These are phyloP conservation scores for Sporothrix brasiliensis DNA, from an alignment of 2,329 filamentous ascomycete genomes.

Conservation along the genomic window DNA sequence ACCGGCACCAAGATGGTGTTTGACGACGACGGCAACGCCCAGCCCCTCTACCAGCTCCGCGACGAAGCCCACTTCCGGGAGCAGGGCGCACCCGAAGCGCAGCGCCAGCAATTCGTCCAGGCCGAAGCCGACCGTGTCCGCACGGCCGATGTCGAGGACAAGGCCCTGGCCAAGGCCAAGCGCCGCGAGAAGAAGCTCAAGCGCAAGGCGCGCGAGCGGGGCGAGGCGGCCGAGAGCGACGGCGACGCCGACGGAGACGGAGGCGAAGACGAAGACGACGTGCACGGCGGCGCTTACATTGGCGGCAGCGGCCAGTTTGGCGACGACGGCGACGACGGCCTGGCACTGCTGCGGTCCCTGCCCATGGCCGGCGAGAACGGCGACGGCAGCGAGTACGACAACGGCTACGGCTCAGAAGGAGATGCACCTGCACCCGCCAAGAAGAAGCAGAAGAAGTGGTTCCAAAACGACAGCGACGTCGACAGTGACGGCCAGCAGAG, in stretches of 20 bases:
- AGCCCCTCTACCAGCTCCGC: conserved; percentile 85
- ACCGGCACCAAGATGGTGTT: conserved; percentile 84
- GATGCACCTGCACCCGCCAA: conserved; percentile 45
- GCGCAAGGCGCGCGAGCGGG: conserved; percentile 66
- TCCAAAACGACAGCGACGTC: conserved; percentile 62
- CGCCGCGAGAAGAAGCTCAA: conserved; percentile 74
- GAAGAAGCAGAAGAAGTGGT: conserved; percentile 79
- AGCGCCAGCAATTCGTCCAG: conserved; percentile 76
- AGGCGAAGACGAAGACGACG: conserved; percentile 41
- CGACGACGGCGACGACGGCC: conserved; percentile 55
- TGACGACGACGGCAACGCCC: conserved; percentile 86
- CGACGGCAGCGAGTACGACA: conserved; percentile 36
- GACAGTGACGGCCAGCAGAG: conserved; percentile 48
- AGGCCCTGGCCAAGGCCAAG: conserved; percentile 76
- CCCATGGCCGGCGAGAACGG: conserved; percentile 50
- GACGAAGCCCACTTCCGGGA: conserved; percentile 78
- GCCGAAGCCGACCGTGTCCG: conserved; percentile 71
- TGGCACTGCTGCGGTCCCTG: conserved; percentile 61
- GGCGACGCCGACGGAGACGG: conserved; percentile 39
- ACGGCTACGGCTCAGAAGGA: conserved; percentile 41
- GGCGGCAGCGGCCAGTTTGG: conserved; percentile 45
- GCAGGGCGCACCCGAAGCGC: conserved; percentile 73
- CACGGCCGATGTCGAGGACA: conserved; percentile 79
- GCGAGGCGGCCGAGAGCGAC: conserved; percentile 43
- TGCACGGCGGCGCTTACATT: conserved; percentile 41